Base-by-base conservation (phyloP, 306 rosid species). In the Psophocarpus tetragonolobus region DNA sequence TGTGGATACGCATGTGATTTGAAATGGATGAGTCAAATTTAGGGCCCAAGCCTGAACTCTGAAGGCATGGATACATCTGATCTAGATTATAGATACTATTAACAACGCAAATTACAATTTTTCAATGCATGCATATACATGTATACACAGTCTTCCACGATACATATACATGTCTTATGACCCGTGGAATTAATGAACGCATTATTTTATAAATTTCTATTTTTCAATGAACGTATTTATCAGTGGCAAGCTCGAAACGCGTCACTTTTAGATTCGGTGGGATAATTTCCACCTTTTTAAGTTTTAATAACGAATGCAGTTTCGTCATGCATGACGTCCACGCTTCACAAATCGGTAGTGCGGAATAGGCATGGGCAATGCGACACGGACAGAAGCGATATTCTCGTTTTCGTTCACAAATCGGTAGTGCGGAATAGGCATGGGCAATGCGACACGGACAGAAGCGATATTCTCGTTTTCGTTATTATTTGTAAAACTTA, bases 251-350 rank as follows among this genome's bases (percentile, higher is more conserved):
- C 72, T 56, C 24, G 11, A 32, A 2, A 30, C 48, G 4, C 6
- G 5, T 33, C 42, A 24, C 33, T 10, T n/a, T 51, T 35, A 14
- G 38, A 41, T 77, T 56, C 20, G 68, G 51, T 45, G 11, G 21
- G 21, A 33, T 45, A 6, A 14, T 15, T 70, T 68, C 53, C 23
- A 20, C 15, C 27, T 32, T 48, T 54, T 54, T 21, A 21, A 6
- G 51, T 20, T 36, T 21, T 36, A 38, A 73, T 39, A 73, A 26
- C 26, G 0, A 63, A 17, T 38, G 0, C 38, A 38, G 6, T 3
- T 63, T 82, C 85, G 85, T 82, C 85, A 76, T 32, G 45, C 69
- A 76, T 82, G 85, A 82, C 82, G 85, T 76, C 5, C 20, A 12
- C 7, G 23, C 26, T n/a, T n/a, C n/a, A n/a, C n/a, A n/a, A n/a